Evolutionary conservation across 495 filamentous ascomycete genomes (phyloP).

Genomic region (Xylaria acuta): DNA sequence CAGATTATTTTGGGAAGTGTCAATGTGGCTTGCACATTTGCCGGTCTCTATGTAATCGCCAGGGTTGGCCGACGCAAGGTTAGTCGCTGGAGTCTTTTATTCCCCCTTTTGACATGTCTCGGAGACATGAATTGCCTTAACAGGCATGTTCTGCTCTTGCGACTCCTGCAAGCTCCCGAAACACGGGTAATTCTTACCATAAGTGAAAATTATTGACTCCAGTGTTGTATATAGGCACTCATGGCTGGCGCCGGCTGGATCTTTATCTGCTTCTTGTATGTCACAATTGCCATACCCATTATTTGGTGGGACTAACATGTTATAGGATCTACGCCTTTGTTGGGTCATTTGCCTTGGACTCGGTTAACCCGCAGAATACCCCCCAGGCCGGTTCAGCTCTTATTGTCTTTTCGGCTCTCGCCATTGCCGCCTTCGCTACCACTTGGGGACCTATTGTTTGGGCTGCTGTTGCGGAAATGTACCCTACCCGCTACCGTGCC

Average conservation of each 20-base stretch:
- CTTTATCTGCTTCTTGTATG: constrained; percentile 67
- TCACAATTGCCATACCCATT: constrained; percentile 25
- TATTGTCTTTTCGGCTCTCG: constrained; percentile 85
- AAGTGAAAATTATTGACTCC: no score
- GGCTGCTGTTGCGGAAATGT: constrained; percentile 81
- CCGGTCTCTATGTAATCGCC: constrained; percentile 72
- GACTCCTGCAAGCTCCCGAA: no score
- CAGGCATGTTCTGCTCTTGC: no score
- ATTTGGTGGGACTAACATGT: not conserved
- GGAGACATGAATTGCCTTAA: no score
- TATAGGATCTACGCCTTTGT: constrained; percentile 69
- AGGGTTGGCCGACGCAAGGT: constrained; percentile 70
- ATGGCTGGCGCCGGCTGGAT: constrained; percentile 72
- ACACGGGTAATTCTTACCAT: no score
- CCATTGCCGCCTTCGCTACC: constrained; percentile 64
- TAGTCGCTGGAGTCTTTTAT: no score
- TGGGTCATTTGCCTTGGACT: constrained; percentile 61
- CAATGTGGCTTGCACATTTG: constrained; percentile 71
- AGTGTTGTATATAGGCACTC: no score
- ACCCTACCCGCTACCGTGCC: constrained; percentile 77
- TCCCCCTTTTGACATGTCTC: no score
- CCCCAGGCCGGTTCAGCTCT: constrained; percentile 68
- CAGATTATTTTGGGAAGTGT: constrained; percentile 73
- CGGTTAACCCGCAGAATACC: constrained; percentile 57
- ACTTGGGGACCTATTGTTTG: constrained; percentile 90